phyloP scores from a whole-genome alignment of 2,329 filamentous ascomycete genomes.

The Paecilomyces fulvus region DNA sequence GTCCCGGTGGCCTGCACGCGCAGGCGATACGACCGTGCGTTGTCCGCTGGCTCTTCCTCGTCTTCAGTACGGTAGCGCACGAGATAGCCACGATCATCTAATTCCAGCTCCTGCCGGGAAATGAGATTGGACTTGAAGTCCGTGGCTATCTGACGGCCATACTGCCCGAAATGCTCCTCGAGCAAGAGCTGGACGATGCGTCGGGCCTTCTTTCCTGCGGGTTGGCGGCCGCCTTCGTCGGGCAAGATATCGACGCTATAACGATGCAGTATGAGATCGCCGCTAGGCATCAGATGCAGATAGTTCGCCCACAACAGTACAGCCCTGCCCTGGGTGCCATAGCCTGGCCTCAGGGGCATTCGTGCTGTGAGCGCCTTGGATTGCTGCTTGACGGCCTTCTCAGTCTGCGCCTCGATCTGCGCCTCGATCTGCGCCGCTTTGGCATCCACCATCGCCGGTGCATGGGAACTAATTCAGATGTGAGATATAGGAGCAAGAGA shows the following conservation, averaged over 20 bases:
- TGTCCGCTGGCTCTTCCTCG: constrained; percentile 25
- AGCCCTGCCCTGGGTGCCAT: constrained; percentile 24
- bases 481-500: background rate
- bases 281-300: constrained; percentile 26
- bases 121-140: constrained; percentile 33
- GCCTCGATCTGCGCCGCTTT: background rate
- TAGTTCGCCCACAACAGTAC: constrained; percentile 33
- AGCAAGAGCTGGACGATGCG: constrained; percentile 41
- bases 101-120: constrained; percentile 18
- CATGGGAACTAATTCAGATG: background rate
- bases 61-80: constrained; percentile 27
- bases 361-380: background rate
- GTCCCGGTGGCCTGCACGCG: constrained; percentile 24
- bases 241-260: constrained; percentile 32
- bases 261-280: constrained; percentile 25
- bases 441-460: background rate
- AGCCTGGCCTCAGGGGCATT: constrained; percentile 18
- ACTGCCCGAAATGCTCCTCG: constrained; percentile 23
- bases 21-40: constrained; percentile 20
- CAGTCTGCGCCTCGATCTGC: background rate
- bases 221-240: constrained; percentile 12
- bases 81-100: constrained; percentile 13
- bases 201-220: constrained; percentile 36
- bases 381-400: background rate
- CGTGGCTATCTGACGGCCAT: constrained; percentile 24